Conservation (phyloP, 1,284 basidiomycete species). For the Ceratobasidium sp. region DNA sequence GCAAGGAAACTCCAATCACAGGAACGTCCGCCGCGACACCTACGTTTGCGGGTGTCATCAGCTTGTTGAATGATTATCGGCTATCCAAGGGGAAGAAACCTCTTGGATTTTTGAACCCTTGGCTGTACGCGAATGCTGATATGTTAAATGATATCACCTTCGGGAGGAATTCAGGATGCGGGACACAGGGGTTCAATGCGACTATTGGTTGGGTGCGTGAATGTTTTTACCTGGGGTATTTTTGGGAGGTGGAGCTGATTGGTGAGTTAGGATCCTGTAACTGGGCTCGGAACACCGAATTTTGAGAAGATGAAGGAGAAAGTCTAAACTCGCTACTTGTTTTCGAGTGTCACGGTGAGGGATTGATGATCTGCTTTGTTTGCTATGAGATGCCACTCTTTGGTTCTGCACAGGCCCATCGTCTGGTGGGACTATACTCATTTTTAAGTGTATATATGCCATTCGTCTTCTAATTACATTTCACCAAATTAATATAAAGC, state of each 20-base stretch:
- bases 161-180: constrained; percentile 18
- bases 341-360: not conserved
- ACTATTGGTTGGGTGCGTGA: constrained; percentile 43
- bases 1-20: constrained; percentile 43
- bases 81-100: constrained; percentile 51
- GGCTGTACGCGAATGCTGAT: constrained; percentile 54
- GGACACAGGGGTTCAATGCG: constrained; percentile 43
- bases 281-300: constrained; percentile 41
- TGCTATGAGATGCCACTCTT: too few species aligned
- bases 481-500: too few species aligned
- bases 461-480: too few species aligned
- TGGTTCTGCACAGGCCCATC: too few species aligned
- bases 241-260: not conserved
- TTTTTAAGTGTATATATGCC: too few species aligned
- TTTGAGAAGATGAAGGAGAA: constrained; percentile 15
- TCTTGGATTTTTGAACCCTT: constrained; percentile 51
- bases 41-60: constrained; percentile 55
- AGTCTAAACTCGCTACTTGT: not conserved
- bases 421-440: too few species aligned
- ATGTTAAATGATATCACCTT: constrained; percentile 66
- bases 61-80: constrained; percentile 56
- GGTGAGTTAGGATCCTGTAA: constrained; percentile 40
- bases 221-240: constrained; percentile 3
- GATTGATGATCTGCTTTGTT: too few species aligned
- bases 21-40: constrained; percentile 58